Base-by-base conservation (phyloP, 1,284 basidiomycete genomes). In the Apiotrichum mycotoxinovorans region DNA sequence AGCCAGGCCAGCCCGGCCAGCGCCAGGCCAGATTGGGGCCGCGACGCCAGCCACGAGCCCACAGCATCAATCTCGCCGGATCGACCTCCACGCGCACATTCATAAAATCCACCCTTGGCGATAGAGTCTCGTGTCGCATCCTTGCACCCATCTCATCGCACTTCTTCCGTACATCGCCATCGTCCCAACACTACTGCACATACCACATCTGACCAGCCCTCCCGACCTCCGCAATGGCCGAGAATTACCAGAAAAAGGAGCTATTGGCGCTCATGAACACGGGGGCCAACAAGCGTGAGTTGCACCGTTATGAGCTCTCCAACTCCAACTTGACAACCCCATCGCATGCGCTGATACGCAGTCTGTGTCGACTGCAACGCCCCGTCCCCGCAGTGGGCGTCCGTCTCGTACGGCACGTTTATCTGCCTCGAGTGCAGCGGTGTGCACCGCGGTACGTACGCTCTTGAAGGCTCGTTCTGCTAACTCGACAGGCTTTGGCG, bases 321-420 rank as follows among this genome's bases (percentile, higher is more conserved):
- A 30, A 7, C 30, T 30, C 30, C 30, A 30, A n/a, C n/a, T n/a
- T 30, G 30, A 7, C 30, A 30, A 7, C 30, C 12, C 30, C 30
- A 30, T 30, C 30, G 5, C 30, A 30, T 7, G 30, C 30, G 26
- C 52, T 54, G 33, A 58, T 35, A n/a, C 10, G 23, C 57, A 79
- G 79, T 80, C 51, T 94, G 91, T 70, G 81, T 83, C 33, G 91
- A 94, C 73, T 95, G 91, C 69, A 76, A 78, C 17, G 91, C 88
- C 58, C 89, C 89, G 15, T 89, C 89, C 68, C 91, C 91, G 1
- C 90, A 94, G 73, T 95, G 91, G 91, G 89, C 89, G n/a, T 87
- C 86, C 65, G 63, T 72, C 58, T 66, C 65, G 60, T 66, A 75
- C 52, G 91, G 89, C 52, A 82, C 90, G 51, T 93, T 94, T 74